Percentiles rank a stretch among this genome's conserved stretches.
Conservation (phyloP, 306 rosid genomes). For the Pterocarpus macrocarpus region DNA sequence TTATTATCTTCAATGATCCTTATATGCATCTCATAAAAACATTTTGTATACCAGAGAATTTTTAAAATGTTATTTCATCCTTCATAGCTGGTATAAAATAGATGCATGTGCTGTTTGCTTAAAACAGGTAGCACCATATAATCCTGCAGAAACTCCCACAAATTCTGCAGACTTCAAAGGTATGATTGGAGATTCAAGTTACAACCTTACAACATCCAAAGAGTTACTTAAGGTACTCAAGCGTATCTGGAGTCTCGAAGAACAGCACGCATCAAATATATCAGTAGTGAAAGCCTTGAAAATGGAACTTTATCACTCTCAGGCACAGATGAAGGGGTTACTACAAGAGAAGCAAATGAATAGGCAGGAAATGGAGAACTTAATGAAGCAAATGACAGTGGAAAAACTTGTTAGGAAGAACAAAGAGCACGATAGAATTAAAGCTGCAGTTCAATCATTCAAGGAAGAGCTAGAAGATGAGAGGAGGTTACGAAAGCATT, state of each 20-base stretch:
- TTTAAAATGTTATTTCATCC: slow-evolving; percentile 10
- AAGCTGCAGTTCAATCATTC: slow-evolving; percentile 56
- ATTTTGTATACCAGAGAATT: background rate
- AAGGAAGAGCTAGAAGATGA: slow-evolving; percentile 73
- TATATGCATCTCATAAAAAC: background rate
- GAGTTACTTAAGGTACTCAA: slow-evolving; percentile 71
- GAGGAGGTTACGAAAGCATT: slow-evolving; percentile 69
- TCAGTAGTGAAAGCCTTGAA: slow-evolving; percentile 65
- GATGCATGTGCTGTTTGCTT: slow-evolving; percentile 39
- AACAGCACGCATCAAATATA: slow-evolving; percentile 63
- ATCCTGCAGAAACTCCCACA: slow-evolving; percentile 51
- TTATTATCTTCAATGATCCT: slow-evolving; percentile 30
- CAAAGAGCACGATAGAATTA: slow-evolving; percentile 51
- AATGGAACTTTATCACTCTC: slow-evolving; percentile 59
- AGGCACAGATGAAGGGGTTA: slow-evolving; percentile 61
- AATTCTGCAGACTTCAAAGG: slow-evolving; percentile 57
- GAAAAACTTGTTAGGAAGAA: slow-evolving; percentile 57
- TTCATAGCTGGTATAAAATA: background rate
- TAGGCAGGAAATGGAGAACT: slow-evolving; percentile 59
- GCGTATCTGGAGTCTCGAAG: slow-evolving; percentile 80
- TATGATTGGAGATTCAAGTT: slow-evolving; percentile 54
- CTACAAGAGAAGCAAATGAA: slow-evolving; percentile 57
- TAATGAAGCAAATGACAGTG: slow-evolving; percentile 54
- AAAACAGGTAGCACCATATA: slow-evolving; percentile 61
- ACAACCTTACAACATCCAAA: slow-evolving; percentile 55